Base-by-base conservation (phyloP, 2,329 filamentous ascomycete species). In the Aspergillus neotritici region DNA sequence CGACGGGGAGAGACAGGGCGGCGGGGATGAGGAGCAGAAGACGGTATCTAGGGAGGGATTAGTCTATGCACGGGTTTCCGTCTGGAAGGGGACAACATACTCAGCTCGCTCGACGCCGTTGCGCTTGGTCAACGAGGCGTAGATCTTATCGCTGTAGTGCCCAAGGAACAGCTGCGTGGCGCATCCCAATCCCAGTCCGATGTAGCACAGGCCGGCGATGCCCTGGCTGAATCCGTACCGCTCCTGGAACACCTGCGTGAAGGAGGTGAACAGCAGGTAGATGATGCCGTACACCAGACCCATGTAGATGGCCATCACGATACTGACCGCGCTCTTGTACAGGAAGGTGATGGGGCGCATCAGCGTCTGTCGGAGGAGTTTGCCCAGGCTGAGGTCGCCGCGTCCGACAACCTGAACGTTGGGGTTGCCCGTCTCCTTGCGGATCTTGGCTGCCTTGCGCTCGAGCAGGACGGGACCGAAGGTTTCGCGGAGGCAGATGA, bases 21-120 rank as follows among this genome's bases (percentile, higher is more conserved):
- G 75, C 75, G 10, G 75, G 65, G 40, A 80, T 73, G 66, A 83
- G 77, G 0, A 76, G 67, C 0, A 77, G 75, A 0, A 78, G 60
- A 0, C 75, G 68, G 48, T 70, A 70, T 48, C 79, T 76, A 76
- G 72, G 39, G 63, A 62, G 45, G 65, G 50, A 25, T 25, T 25
- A 25, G 21, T 8, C 7, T 25, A 25, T 25, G 9, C 21, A 8
- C 7, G 2, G 7, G 3, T 9, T 8, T 25, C 21, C 7, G 7
- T 9, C 3, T 8, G 21, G 1, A 8, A 8, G 21, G 9, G 21
- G 17, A 5, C 5, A 25, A 9, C 21, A 25, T 25, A 25, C 21
- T 25, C 21, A 8, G 21, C 21, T 25, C 21, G 21, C 4, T 55
- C 60, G 11, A 55, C 61, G 44, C 70, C 72, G 6, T 71, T 62